A percentile compares a stretch with the other conserved stretches of the same genome.
Conservation (phyloP, 2,329 filamentous ascomycete genomes). For the Gremmenia infestans region DNA sequence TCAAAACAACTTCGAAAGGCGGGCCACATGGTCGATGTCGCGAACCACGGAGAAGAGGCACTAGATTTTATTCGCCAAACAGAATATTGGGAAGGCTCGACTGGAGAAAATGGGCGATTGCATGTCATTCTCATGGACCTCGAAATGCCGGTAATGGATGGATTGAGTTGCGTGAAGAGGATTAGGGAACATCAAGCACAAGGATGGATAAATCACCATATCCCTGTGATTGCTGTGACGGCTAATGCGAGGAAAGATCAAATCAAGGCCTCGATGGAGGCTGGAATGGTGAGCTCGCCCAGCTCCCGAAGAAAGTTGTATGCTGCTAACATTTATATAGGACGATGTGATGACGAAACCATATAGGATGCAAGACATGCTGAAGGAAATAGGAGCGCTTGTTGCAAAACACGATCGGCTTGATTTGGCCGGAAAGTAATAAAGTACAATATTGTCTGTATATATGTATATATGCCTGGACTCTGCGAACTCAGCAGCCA, state of each 20-base stretch:
- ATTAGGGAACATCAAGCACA: slow-evolving; percentile 63
- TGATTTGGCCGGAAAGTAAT: too few relatives aligned
- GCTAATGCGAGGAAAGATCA: slow-evolving; percentile 73
- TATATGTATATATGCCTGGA: too few relatives aligned
- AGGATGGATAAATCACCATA: slow-evolving; percentile 53
- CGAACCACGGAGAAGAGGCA: slow-evolving; percentile 60
- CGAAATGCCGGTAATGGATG: slow-evolving; percentile 80
- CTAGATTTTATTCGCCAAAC: slow-evolving; percentile 51
- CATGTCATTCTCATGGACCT: slow-evolving; percentile 59
- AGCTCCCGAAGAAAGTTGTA: background rate
- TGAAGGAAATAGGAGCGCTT: slow-evolving; percentile 19
- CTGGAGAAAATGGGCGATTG: background rate
- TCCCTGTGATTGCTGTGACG: slow-evolving; percentile 71
- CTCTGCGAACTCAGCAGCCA: too few relatives aligned
- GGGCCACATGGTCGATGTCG: slow-evolving; percentile 55
- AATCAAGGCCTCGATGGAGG: slow-evolving; percentile 61
- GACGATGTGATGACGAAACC: slow-evolving; percentile 26
- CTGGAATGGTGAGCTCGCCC: slow-evolving; percentile 57
- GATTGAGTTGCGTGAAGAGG: slow-evolving; percentile 62
- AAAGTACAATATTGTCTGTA: too few relatives aligned
- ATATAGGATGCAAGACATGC: slow-evolving; percentile 22
- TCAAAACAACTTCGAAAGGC: slow-evolving; percentile 46
- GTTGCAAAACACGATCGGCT: slow-evolving; percentile 6
- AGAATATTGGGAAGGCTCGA: slow-evolving; percentile 46
- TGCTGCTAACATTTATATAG: slow-evolving; percentile 9